Evolutionary conservation across 768 basidiomycete genomes (phyloP), one percentile per base, ranked within the genome.

Genomic region (Punctularia strigosozonata): DNA sequence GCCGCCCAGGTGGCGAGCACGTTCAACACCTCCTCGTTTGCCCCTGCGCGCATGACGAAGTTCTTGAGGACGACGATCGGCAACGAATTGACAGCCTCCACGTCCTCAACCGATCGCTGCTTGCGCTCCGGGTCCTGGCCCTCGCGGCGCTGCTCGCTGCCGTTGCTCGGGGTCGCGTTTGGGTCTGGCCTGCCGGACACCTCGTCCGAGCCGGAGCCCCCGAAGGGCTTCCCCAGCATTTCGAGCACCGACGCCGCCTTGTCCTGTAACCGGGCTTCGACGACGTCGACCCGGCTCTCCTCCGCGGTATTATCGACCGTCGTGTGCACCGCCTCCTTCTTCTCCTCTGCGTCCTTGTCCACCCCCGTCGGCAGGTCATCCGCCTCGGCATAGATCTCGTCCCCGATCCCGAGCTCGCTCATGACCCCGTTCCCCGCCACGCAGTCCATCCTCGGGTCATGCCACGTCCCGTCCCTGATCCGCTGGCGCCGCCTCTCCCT

Each of bases 11-110:
- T 75, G 1, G 85, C 71, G 21, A 99, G 59, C 1, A 80, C 81
- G 21, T 64, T 66, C 54, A 86, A 68, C 6, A 97, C 50, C 36
- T 86, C 87, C 34, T 85, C 82, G 46, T 73, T 73, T 31, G 51
- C 61, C 3, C 73, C 71, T 6, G 68, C 62, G 47, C 73, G 78
- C 12, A 68, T 56, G 4, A 74, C 75, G 51, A 78, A 95, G 57
- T 87, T 83, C 48, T 76, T 74, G 50, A 99, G 73, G 12, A 99
- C 68, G 0, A 99, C 84, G 10, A 97, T 75, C 0, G 95, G 94
- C 38, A 95, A 62, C 0, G 76, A 64, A 10, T 67, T 65, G 34
- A 84, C 61, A 8, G 66, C 68, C 30, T 73, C 66, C 7, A 66
- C 40, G 25, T 79, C 73, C 32, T 65, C 67, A 35, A 56, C 50